Percentiles rank a stretch among this genome's conserved stretches.
These are phyloP conservation scores for Backusella psychrophila DNA, from an alignment of 192 early-diverging fungal genomes.

Conservation along the genomic window DNA sequence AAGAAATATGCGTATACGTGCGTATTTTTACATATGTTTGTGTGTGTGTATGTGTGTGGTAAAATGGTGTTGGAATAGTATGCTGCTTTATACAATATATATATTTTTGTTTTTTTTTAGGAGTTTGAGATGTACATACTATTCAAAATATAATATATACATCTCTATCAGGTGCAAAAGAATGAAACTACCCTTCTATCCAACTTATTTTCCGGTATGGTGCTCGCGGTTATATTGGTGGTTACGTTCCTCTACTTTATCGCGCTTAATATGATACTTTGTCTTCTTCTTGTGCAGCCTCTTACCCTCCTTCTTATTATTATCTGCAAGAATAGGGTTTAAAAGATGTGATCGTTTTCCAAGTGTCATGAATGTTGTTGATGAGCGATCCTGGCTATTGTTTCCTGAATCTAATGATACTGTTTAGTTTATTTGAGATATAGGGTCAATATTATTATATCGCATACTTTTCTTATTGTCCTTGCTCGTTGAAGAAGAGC, in stretches of 20 bases:
- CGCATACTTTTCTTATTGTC: background rate
- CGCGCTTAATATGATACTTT: background rate
- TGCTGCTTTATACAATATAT: background rate
- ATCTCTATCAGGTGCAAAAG: background rate
- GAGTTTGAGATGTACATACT: background rate
- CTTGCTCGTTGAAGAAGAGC: background rate
- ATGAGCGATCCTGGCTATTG: background rate
- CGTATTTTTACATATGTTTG: background rate
- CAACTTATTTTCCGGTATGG: background rate
- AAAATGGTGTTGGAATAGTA: background rate
- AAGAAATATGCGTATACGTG: background rate
- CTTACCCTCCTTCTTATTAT: background rate
- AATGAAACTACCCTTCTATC: background rate
- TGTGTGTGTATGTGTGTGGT: background rate
- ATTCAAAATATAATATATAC: background rate
- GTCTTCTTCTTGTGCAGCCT: background rate
- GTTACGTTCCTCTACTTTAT: background rate
- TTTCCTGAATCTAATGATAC: background rate
- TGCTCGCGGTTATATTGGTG: background rate
- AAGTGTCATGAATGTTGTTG: constrained; percentile 6
- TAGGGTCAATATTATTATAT: background rate
- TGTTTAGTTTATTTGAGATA: background rate
- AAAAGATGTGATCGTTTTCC: constrained; percentile 22
- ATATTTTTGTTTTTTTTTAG: background rate
- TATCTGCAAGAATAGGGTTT: background rate